Conservation (phyloP, 768 basidiomycete genomes). For the Trametes sanguinea region DNA sequence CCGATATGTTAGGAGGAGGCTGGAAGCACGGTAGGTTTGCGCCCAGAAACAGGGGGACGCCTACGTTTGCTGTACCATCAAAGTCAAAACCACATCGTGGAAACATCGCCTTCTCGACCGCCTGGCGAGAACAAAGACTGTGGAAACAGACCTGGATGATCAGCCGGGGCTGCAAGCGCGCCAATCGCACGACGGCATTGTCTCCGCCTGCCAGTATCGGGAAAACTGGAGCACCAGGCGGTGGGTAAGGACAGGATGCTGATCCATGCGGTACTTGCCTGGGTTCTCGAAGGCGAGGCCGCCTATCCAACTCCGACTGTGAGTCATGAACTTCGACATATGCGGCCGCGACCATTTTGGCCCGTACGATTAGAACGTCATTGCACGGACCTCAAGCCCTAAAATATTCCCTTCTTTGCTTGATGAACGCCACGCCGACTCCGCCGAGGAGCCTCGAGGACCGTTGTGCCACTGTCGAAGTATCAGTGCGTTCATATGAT, state of each 20-base stretch:
- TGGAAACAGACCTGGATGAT: neutral
- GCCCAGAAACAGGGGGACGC: neutral
- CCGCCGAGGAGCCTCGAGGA: constrained; percentile 10
- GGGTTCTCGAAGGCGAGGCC: neutral
- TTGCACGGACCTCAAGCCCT: no score
- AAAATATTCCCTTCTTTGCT: no score
- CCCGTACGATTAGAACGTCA: no score
- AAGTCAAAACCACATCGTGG: neutral
- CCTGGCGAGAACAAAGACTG: constrained; percentile 4
- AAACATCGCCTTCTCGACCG: neutral
- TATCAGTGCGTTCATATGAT: constrained; percentile 11
- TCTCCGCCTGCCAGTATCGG: constrained; percentile 11
- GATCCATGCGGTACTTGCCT: constrained; percentile 9
- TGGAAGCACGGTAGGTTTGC: constrained; percentile 1
- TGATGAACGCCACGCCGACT: neutral
- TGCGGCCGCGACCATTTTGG: no score
- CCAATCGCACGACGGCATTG: constrained; percentile 3
- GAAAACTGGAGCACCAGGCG: neutral
- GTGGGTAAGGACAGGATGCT: neutral
- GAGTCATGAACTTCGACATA: neutral
- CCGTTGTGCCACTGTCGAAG: neutral
- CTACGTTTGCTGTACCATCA: neutral
- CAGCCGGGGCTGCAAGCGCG: neutral
- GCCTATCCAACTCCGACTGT: neutral
- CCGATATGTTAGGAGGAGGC: constrained; percentile 7